Evolutionary conservation across 2,329 filamentous ascomycete genomes (phyloP).

Genomic region (Davidsoniella australis): DNA sequence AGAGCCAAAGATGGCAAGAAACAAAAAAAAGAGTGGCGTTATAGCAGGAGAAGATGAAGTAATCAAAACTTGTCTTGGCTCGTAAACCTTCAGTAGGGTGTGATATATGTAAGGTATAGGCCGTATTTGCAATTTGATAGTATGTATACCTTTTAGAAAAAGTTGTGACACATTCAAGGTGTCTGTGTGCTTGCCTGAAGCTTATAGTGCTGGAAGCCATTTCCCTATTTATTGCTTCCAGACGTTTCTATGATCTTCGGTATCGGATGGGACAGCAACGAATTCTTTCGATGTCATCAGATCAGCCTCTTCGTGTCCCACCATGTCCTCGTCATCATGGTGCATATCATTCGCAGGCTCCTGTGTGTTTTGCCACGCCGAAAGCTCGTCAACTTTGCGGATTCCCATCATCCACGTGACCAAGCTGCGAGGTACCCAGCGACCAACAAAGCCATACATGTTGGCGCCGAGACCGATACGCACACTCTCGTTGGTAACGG

Average conservation of each 20-base stretch:
- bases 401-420: slow-evolving; percentile 93
- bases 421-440: slow-evolving; percentile 57
- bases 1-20: too few species aligned
- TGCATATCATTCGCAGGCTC: background rate
- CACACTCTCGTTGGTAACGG: slow-evolving; percentile 42
- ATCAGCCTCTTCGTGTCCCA: slow-evolving; percentile 19
- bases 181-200: too few species aligned
- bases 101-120: too few species aligned
- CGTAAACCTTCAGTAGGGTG: too few species aligned
- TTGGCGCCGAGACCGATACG: slow-evolving; percentile 72
- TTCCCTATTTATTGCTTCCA: slow-evolving; percentile 17
- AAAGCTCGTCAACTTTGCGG: slow-evolving; percentile 40
- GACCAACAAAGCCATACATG: slow-evolving; percentile 71
- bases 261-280: slow-evolving; percentile 28
- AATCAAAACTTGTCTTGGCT: too few species aligned
- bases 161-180: too few species aligned
- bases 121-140: too few species aligned
- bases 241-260: slow-evolving; percentile 18
- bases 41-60: too few species aligned
- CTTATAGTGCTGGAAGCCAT: too few species aligned
- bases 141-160: too few species aligned
- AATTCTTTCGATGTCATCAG: slow-evolving; percentile 28
- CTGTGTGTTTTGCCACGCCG: slow-evolving; percentile 31
- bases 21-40: too few species aligned
- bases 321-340: slow-evolving; percentile 18